Evolutionary conservation across 2,329 filamentous ascomycete species (phyloP).

Genomic region (Blastomyces emzantsi): DNA sequence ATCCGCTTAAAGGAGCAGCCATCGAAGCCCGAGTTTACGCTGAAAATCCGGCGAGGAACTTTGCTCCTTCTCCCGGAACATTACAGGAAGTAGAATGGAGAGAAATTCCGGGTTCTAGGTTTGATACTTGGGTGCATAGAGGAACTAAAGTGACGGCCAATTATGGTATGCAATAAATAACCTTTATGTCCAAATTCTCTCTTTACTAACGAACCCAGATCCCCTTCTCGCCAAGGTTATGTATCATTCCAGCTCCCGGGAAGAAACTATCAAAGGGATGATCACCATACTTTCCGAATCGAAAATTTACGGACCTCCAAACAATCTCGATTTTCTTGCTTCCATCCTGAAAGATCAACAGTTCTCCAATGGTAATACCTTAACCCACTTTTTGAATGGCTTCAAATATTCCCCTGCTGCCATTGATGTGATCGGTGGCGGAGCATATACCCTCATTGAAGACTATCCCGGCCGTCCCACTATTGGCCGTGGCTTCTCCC

Average conservation of each 20-base stretch:
- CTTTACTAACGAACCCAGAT: slow-evolving; percentile 25
- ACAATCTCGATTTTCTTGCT: slow-evolving; percentile 49
- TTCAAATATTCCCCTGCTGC: slow-evolving; percentile 45
- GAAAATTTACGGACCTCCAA: slow-evolving; percentile 45
- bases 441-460: slow-evolving; percentile 51
- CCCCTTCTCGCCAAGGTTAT: slow-evolving; percentile 53
- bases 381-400: slow-evolving; percentile 48
- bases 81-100: slow-evolving; percentile 51
- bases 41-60: slow-evolving; percentile 51
- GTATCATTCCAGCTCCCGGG: slow-evolving; percentile 39
- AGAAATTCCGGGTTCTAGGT: slow-evolving; percentile 40
- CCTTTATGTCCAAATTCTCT: slow-evolving; percentile 8
- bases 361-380: slow-evolving; percentile 44
- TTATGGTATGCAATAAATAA: slow-evolving; percentile 38
- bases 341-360: slow-evolving; percentile 40
- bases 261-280: slow-evolving; percentile 40
- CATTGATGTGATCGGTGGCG: slow-evolving; percentile 49
- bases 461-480: slow-evolving; percentile 50
- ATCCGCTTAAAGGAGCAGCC: slow-evolving; percentile 39
- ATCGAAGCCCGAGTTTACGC: slow-evolving; percentile 50
- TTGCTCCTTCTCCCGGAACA: slow-evolving; percentile 50
- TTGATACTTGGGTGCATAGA: slow-evolving; percentile 56
- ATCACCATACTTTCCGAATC: slow-evolving; percentile 37
- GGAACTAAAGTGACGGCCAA: slow-evolving; percentile 49
- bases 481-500: slow-evolving; percentile 50